These are phyloP conservation scores for Cicer cuneatum DNA, from an alignment of 306 rosid genomes.

Conservation along the genomic window DNA sequence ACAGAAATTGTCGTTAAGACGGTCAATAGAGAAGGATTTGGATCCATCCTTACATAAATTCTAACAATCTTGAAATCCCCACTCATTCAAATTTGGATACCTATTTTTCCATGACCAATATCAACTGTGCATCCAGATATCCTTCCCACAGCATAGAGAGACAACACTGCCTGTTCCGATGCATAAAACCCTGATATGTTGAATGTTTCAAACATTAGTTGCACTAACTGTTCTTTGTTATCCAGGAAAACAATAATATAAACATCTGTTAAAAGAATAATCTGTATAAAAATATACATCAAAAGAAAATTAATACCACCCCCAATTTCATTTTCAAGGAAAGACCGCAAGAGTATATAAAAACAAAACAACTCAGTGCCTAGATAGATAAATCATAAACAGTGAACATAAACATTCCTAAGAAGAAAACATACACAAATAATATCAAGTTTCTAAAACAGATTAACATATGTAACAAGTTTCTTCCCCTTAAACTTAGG, in stretches of 20 bases:
- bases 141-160: slow-evolving; percentile 93
- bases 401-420: slow-evolving; percentile 6
- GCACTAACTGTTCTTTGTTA: slow-evolving; percentile 94
- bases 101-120: slow-evolving; percentile 97
- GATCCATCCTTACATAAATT: too few species aligned
- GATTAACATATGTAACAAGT: background rate
- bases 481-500: too few species aligned
- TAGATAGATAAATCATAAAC: slow-evolving; percentile 38
- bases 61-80: slow-evolving; percentile 34
- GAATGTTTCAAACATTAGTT: slow-evolving; percentile 97
- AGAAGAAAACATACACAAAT: slow-evolving; percentile 10
- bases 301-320: slow-evolving; percentile 24
- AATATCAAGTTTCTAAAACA: background rate
- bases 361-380: slow-evolving; percentile 12
- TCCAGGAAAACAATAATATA: slow-evolving; percentile 57
- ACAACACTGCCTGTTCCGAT: slow-evolving; percentile 93
- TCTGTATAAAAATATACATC: background rate
- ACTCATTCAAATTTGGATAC: slow-evolving; percentile 48
- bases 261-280: slow-evolving; percentile 32
- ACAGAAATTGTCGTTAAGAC: too few species aligned
- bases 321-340: slow-evolving; percentile 29
- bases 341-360: background rate
- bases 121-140: slow-evolving; percentile 97
- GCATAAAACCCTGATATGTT: slow-evolving; percentile 98
- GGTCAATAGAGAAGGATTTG: too few species aligned